A percentile compares a stretch with the other conserved stretches of the same genome.
These are phyloP conservation scores for Candida dubliniensis DNA, from an alignment of 1,139 yeast species.

Conservation along the genomic window DNA sequence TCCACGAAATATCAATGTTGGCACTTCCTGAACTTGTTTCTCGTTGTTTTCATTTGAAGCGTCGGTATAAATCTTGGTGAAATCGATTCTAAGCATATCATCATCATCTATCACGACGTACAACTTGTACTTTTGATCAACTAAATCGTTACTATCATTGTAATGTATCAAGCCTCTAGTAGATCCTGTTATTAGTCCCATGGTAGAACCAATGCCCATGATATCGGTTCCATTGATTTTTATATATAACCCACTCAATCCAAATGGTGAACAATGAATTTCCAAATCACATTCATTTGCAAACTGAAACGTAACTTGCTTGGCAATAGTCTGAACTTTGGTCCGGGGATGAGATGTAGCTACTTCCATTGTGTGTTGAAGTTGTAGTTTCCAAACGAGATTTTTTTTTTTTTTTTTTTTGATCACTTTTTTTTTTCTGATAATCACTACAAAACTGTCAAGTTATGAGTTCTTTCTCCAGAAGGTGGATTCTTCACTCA, in stretches of 20 bases:
- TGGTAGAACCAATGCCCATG: conserved; percentile 59
- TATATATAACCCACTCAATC: conserved; percentile 54
- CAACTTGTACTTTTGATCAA: conserved; percentile 50
- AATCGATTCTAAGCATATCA: conserved; percentile 52
- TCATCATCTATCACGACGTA: conserved; percentile 54
- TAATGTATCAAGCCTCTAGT: conserved; percentile 53
- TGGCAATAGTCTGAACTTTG: conserved; percentile 2
- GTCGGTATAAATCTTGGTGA: conserved; percentile 45
- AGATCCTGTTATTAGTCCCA: conserved; percentile 57
- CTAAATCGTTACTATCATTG: conserved; percentile 49
- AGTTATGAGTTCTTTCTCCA: no score
- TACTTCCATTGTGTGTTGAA: conserved; percentile 3
- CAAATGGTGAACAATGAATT: conserved; percentile 60
- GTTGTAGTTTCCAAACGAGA: background rate
- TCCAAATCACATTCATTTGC: conserved; percentile 57
- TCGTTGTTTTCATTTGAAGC: conserved; percentile 10
- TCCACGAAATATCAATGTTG: conserved; percentile 52
- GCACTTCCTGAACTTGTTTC: conserved; percentile 26
- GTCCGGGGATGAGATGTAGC: conserved; percentile 1
- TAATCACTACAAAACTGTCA: no score
- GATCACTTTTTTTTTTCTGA: background rate
- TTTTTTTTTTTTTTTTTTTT: background rate
- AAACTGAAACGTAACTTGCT: conserved; percentile 40
- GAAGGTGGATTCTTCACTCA: no score
- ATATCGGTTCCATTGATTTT: conserved; percentile 52